Conservation (phyloP, 768 basidiomycete genomes). For the Phylloporus arenicola region DNA sequence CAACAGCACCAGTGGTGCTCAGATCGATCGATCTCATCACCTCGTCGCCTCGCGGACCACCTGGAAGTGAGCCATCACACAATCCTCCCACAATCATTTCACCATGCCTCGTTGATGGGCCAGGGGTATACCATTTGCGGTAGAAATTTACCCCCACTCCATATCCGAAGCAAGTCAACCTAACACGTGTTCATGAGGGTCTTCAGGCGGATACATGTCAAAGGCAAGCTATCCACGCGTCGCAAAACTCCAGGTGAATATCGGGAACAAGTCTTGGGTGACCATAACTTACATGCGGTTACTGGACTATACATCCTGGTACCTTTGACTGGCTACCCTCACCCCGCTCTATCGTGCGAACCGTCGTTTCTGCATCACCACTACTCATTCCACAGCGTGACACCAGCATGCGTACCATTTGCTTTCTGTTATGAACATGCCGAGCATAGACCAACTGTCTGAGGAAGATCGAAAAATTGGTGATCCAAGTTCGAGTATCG, state of each 20-base stretch:
- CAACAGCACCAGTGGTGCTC: not conserved
- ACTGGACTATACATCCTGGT: conserved; percentile 18
- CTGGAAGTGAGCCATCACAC: not conserved
- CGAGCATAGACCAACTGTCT: conserved; percentile 19
- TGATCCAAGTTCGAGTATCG: conserved; percentile 23
- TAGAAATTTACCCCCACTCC: not conserved
- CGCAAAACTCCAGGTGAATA: conserved; percentile 2
- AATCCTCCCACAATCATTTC: not conserved
- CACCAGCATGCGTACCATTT: conserved; percentile 23
- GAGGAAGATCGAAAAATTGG: conserved; percentile 21
- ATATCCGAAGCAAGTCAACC: not conserved
- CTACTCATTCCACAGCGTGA: conserved; percentile 23
- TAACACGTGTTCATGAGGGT: not conserved
- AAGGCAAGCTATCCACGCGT: not conserved
- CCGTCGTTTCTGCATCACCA: conserved; percentile 17
- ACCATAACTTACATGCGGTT: conserved; percentile 8
- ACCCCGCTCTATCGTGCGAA: conserved; percentile 14
- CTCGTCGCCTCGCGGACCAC: not conserved
- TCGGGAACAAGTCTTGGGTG: not conserved
- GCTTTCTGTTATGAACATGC: conserved; percentile 17
- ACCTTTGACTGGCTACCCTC: conserved; percentile 1
- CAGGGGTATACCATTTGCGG: conserved; percentile 4
- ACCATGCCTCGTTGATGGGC: conserved; percentile 14
- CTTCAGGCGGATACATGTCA: not conserved
- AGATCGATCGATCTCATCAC: conserved; percentile 10